These are phyloP conservation scores for Macrophomina tecta DNA, from an alignment of 2,329 filamentous ascomycete genomes.

Conservation along the genomic window DNA sequence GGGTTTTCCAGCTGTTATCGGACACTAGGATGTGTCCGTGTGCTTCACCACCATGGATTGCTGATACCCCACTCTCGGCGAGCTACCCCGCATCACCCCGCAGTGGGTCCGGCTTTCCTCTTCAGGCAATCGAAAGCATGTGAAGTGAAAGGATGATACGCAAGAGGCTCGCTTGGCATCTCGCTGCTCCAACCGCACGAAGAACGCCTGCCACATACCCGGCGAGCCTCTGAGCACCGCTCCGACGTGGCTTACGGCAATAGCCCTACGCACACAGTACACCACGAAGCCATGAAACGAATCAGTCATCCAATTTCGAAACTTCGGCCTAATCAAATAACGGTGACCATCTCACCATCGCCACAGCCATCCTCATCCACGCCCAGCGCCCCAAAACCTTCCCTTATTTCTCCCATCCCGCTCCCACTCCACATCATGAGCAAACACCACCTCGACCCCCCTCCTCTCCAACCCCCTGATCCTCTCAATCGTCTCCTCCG, in stretches of 20 bases:
- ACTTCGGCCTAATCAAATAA: too few species aligned
- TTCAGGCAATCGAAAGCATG: background rate
- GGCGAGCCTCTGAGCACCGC: too few species aligned
- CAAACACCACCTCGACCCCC: conserved; percentile 58
- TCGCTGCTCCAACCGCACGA: too few species aligned
- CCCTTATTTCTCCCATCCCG: conserved; percentile 32
- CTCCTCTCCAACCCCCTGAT: conserved; percentile 47
- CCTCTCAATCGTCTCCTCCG: conserved; percentile 50
- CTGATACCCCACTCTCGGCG: background rate
- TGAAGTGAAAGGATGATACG: background rate
- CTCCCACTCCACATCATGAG: conserved; percentile 58
- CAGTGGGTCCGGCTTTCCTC: background rate
- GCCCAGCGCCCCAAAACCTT: conserved; percentile 32
- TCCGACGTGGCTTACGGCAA: too few species aligned
- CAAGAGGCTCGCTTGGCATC: too few species aligned
- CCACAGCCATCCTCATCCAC: background rate
- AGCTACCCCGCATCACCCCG: conserved; percentile 11
- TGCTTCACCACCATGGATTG: background rate
- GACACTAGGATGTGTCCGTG: too few species aligned
- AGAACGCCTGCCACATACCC: too few species aligned
- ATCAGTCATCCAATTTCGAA: too few species aligned
- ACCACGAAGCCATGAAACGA: too few species aligned
- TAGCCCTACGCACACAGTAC: too few species aligned
- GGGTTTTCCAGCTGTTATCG: too few species aligned
- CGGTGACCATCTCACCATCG: background rate